Percentiles rank a stretch among this genome's conserved stretches.
phyloP scores from a whole-genome alignment of 2,329 filamentous ascomycete genomes.

The Venturia pyrina region DNA sequence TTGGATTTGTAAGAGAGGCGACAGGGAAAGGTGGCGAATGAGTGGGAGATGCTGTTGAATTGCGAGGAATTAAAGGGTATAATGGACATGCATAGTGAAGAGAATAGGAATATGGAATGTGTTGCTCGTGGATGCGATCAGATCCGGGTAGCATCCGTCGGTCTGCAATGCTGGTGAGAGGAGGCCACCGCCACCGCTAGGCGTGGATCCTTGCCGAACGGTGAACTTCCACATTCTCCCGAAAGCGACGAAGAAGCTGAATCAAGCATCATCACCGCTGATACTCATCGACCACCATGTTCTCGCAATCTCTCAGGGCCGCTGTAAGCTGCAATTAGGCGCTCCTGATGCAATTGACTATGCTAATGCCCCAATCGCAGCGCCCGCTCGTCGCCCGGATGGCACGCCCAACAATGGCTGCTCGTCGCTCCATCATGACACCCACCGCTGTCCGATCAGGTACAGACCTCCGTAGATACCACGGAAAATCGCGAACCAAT shows the following conservation, averaged over 20 bases:
- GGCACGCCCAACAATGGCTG: constrained; percentile 45
- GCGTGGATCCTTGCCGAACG: not conserved
- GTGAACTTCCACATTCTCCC: not conserved
- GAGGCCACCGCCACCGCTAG: not conserved
- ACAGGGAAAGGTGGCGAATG: not conserved
- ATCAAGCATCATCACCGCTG: constrained; percentile 2
- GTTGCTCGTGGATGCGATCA: not conserved
- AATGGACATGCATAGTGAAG: not conserved
- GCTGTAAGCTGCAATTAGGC: constrained; percentile 36
- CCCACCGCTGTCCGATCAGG: constrained; percentile 52
- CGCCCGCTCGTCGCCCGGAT: constrained; percentile 52
- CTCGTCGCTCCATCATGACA: constrained; percentile 54
- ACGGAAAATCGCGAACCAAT: not conserved
- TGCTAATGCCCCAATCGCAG: constrained; percentile 32
- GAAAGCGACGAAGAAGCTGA: not conserved
- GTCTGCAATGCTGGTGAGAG: not conserved
- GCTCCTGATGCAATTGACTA: constrained; percentile 12
- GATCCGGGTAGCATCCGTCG: not conserved
- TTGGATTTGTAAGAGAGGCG: not conserved
- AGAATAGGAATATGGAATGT: not conserved
- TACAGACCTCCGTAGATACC: constrained; percentile 26
- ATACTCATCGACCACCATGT: constrained; percentile 32
- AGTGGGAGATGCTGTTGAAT: not conserved
- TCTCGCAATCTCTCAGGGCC: constrained; percentile 52
- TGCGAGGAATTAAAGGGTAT: not conserved